Evolutionary conservation across 306 rosid genomes (phyloP).

Genomic region (Albizia julibrissin): DNA sequence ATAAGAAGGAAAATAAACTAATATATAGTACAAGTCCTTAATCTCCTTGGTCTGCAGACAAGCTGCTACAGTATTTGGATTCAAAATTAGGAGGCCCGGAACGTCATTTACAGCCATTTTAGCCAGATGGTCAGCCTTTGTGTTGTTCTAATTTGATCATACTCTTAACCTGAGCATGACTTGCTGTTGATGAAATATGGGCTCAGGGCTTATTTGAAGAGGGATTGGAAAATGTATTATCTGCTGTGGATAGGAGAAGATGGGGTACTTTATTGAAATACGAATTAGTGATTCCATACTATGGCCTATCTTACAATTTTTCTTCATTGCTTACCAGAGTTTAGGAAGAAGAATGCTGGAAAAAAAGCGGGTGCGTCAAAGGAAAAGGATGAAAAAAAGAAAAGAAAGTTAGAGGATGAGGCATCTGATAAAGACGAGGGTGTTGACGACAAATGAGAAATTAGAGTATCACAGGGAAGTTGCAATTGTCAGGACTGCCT

Average conservation of each 20-base stretch:
- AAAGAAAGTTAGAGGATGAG: conserved; percentile 59
- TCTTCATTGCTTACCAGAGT: conserved; percentile 51
- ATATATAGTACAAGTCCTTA: too few species aligned
- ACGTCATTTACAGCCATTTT: too few species aligned
- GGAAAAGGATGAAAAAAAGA: conserved; percentile 57
- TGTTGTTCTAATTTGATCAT: too few species aligned
- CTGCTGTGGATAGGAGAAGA: conserved; percentile 4
- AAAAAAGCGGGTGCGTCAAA: conserved; percentile 62
- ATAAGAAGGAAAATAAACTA: too few species aligned
- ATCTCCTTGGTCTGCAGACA: too few species aligned
- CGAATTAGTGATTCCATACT: not conserved
- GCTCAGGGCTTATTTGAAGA: not conserved
- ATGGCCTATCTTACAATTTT: conserved; percentile 1
- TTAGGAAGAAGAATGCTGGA: conserved; percentile 71
- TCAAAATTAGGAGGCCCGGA: too few species aligned
- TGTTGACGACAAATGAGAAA: conserved; percentile 35
- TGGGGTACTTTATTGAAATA: not conserved
- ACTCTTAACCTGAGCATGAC: not conserved
- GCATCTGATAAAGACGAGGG: conserved; percentile 39
- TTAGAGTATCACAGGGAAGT: conserved; percentile 17
- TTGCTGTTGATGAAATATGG: conserved; percentile 4
- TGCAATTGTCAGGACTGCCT: conserved; percentile 26
- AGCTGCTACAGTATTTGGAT: too few species aligned
- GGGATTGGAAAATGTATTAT: conserved; percentile 19
- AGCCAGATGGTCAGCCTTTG: too few species aligned